A percentile compares a stretch with the other conserved stretches of the same genome.
phyloP scores from a whole-genome alignment of 2,329 filamentous ascomycete species.

The Xylariaceae sp. region DNA sequence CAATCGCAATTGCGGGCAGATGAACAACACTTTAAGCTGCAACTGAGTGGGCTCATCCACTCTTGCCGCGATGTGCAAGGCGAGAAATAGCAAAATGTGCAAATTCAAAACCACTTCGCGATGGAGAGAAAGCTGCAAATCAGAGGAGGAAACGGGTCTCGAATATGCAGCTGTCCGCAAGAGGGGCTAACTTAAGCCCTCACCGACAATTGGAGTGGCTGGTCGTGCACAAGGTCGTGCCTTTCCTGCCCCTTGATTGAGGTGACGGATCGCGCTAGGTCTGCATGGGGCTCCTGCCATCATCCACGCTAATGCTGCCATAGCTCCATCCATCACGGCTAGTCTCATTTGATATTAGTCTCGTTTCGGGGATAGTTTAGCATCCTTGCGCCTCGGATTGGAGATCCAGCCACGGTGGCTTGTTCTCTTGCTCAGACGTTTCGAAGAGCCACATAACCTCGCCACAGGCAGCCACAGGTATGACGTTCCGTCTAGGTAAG shows the following conservation, averaged over 20 bases:
- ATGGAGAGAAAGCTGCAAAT: conserved; percentile 16
- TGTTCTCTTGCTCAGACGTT: background rate
- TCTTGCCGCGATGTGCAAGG: conserved; percentile 2
- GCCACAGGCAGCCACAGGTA: conserved; percentile 11
- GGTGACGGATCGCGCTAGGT: background rate
- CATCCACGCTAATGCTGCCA: no score
- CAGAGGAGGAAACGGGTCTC: conserved; percentile 12
- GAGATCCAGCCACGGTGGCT: conserved; percentile 22
- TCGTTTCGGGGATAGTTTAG: background rate
- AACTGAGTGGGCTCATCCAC: conserved; percentile 3
- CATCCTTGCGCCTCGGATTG: no score
- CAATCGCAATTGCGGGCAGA: no score
- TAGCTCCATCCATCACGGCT: no score
- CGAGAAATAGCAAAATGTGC: conserved; percentile 3
- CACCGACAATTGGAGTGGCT: conserved; percentile 34
- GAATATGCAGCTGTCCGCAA: no score
- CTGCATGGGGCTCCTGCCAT: conserved; percentile 1
- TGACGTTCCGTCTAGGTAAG: conserved; percentile 17
- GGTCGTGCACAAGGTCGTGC: conserved; percentile 14
- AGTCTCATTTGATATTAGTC: background rate
- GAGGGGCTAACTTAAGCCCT: conserved; percentile 3
- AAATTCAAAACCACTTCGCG: conserved; percentile 4
- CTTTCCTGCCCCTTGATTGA: no score
- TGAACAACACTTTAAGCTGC: no score
- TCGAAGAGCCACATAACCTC: conserved; percentile 1